Conservation (phyloP, 2,329 filamentous ascomycete species). For the Botrytis elliptica region DNA sequence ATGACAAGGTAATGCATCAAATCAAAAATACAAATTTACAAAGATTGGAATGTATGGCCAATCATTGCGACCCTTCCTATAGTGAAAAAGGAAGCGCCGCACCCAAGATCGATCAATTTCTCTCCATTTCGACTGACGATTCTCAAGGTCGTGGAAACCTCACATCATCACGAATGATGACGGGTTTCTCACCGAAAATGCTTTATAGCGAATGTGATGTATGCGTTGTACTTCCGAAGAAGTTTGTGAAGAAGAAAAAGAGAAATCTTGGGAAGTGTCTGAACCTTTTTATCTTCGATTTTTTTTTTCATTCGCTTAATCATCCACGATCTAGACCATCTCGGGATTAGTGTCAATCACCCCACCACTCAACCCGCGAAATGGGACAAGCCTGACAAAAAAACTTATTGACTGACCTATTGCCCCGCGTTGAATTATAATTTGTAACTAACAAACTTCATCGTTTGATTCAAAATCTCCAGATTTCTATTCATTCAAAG, state of each 20-base stretch:
- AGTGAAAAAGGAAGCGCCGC: constrained; percentile 24
- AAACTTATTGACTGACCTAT: constrained; percentile 9
- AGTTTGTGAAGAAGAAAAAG: constrained; percentile 22
- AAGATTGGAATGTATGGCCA: constrained; percentile 25
- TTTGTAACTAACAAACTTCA: constrained; percentile 19
- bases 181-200: constrained; percentile 27
- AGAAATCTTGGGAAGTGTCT: not conserved
- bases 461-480: constrained; percentile 6
- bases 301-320: constrained; percentile 16
- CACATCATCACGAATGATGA: constrained; percentile 23
- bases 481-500: not conserved
- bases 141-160: constrained; percentile 27
- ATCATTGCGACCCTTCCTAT: constrained; percentile 26
- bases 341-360: not conserved
- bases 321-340: not conserved
- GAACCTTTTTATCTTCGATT: constrained; percentile 6
- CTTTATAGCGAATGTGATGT: constrained; percentile 27
- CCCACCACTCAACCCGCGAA: constrained; percentile 8
- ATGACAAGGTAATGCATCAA: not conserved
- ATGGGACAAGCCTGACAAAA: constrained; percentile 1
- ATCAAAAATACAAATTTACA: constrained; percentile 1
- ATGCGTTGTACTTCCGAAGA: constrained; percentile 25
- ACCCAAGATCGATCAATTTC: constrained; percentile 26
- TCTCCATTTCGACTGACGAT: constrained; percentile 27
- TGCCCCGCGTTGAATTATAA: constrained; percentile 17